phyloP scores from a whole-genome alignment of 495 filamentous ascomycete genomes.

The Neurospora sp. region DNA sequence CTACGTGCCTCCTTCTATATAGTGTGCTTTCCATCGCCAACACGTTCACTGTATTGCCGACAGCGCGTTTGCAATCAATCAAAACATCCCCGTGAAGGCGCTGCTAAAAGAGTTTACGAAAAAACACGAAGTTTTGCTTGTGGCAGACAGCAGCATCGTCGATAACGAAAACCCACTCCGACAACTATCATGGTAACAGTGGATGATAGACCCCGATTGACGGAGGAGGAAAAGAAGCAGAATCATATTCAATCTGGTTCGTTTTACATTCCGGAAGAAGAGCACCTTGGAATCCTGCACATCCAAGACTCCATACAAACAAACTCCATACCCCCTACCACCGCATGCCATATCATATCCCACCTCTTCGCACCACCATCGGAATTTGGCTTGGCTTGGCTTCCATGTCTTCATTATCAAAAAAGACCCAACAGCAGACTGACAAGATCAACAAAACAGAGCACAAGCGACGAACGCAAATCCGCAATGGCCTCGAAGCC shows the following conservation, averaged over 20 bases:
- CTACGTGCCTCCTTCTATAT: background rate
- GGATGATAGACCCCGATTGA: conserved; percentile 63
- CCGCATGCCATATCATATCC: background rate
- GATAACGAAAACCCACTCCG: background rate
- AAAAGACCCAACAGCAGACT: background rate
- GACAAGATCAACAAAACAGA: conserved; percentile 34
- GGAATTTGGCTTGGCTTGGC: background rate
- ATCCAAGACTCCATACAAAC: background rate
- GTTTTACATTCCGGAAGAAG: background rate
- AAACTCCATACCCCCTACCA: background rate
- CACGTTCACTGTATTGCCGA: background rate
- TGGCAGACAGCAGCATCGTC: background rate
- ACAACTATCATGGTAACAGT: background rate
- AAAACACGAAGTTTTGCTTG: background rate
- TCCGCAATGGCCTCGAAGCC: conserved; percentile 78
- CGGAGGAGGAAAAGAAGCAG: conserved; percentile 78
- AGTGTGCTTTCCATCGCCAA: background rate
- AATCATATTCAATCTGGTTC: conserved; percentile 74
- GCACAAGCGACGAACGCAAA: conserved; percentile 78
- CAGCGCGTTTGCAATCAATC: background rate
- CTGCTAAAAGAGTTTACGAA: background rate
- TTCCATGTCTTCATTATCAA: background rate
- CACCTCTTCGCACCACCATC: background rate
- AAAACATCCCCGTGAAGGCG: background rate
- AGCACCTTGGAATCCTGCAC: background rate